phyloP scores from a whole-genome alignment of 345 rosid species.

The Mallotus nudiflorus region DNA sequence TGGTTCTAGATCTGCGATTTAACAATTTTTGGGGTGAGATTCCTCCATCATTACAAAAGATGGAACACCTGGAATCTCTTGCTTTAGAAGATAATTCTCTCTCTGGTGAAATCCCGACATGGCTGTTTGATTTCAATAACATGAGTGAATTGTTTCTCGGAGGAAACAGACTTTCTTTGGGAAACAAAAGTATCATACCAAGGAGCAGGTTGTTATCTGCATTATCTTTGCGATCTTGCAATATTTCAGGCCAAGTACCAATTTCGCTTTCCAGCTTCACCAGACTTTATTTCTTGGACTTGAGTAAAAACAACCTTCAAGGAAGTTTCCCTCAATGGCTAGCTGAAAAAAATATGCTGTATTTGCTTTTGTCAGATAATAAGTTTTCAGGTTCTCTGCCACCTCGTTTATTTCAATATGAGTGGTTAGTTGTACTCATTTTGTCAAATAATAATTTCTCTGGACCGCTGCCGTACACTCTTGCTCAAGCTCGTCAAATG shows the following conservation, averaged over 20 bases:
- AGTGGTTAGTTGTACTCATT: constrained; percentile 11
- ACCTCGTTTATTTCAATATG: constrained; percentile 25
- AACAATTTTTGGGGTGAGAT: neutral
- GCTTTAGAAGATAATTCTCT: constrained; percentile 19
- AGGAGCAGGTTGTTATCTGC: neutral
- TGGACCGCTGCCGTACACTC: neutral
- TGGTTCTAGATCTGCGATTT: neutral
- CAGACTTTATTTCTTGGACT: neutral
- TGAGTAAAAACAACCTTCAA: constrained; percentile 3
- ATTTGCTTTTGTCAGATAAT: neutral
- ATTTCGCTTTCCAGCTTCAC: neutral
- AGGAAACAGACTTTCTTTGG: constrained; percentile 1
- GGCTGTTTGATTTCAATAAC: constrained; percentile 24
- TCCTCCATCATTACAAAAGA: constrained; percentile 15
- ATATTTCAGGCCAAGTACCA: constrained; percentile 6
- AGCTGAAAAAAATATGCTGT: neutral
- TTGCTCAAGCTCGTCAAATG: neutral
- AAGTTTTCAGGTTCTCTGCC: constrained; percentile 24
- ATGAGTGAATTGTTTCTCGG: neutral
- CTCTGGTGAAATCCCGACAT: constrained; percentile 26
- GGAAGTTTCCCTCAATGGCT: constrained; percentile 12
- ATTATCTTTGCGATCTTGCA: constrained; percentile 7
- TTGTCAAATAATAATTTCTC: constrained; percentile 24
- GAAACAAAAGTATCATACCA: neutral
- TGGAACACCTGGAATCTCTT: constrained; percentile 13